Percentiles rank a stretch among this genome's conserved stretches.
Evolutionary conservation across 352 stramenopile species (phyloP).

Genomic region (Globisporangium megalacanthum): DNA sequence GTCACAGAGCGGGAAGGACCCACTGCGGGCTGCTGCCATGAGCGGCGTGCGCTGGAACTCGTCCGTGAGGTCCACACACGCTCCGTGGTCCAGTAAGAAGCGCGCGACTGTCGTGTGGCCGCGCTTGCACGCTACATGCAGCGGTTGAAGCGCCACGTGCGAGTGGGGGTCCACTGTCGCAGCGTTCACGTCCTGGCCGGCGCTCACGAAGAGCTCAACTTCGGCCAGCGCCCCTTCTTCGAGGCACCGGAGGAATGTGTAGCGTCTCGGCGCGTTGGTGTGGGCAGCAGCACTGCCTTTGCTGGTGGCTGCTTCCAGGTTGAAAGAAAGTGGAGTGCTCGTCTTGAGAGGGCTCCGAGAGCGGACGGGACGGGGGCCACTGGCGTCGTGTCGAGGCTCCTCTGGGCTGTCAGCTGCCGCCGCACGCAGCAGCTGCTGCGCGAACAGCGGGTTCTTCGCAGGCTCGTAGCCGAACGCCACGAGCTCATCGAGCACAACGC

Average conservation of each 20-base stretch:
- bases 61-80: slow-evolving; percentile 38
- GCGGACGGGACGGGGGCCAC: no score
- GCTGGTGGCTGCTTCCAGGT: neutral
- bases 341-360: neutral
- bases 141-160: slow-evolving; percentile 29
- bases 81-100: slow-evolving; percentile 44
- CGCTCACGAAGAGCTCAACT: slow-evolving; percentile 61
- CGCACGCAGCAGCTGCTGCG: slow-evolving; percentile 33
- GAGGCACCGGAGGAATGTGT: slow-evolving; percentile 44
- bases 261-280: slow-evolving; percentile 22
- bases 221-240: slow-evolving; percentile 34
- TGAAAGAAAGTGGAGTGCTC: neutral
- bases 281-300: neutral
- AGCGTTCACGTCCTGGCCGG: slow-evolving; percentile 54
- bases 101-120: slow-evolving; percentile 33
- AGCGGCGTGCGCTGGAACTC: slow-evolving; percentile 51
- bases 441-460: slow-evolving; percentile 44
- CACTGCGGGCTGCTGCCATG: slow-evolving; percentile 49
- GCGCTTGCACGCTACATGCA: slow-evolving; percentile 53
- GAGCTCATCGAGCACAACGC: slow-evolving; percentile 51
- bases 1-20: slow-evolving; percentile 40
- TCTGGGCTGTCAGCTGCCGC: neutral
- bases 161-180: slow-evolving; percentile 28
- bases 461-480: slow-evolving; percentile 41
- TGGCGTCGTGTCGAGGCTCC: neutral